Conservation (phyloP, 805 yeast genomes). For the Suhomyces tanzawaensis region DNA sequence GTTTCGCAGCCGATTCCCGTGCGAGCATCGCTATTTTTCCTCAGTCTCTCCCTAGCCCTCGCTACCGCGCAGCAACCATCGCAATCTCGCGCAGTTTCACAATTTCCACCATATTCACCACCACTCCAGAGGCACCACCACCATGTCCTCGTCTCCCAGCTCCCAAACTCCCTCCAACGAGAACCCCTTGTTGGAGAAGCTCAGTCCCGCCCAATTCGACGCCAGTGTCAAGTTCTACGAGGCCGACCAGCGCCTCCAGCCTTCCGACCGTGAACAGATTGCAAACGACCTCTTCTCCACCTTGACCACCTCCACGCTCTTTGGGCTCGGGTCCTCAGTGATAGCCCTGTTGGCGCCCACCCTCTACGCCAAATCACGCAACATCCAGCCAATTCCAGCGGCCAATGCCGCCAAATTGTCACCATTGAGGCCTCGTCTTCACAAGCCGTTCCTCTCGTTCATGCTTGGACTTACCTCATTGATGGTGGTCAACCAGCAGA, state of each 20-base stretch:
- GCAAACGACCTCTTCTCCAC: conserved; percentile 29
- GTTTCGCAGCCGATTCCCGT: too few species aligned
- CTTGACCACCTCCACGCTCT: conserved; percentile 21
- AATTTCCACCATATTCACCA: too few species aligned
- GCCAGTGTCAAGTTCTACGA: conserved; percentile 40
- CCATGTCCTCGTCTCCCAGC: neutral
- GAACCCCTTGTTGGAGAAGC: conserved; percentile 27
- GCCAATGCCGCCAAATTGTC: conserved; percentile 3
- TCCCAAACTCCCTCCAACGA: neutral
- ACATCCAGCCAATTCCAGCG: conserved; percentile 3
- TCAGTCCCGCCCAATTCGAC: conserved; percentile 34
- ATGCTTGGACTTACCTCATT: conserved; percentile 28
- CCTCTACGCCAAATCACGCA: conserved; percentile 14
- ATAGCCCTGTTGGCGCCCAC: conserved; percentile 33
- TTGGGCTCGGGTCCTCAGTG: conserved; percentile 27
- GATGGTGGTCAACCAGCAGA: conserved; percentile 24
- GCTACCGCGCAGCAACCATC: too few species aligned
- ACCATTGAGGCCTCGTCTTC: conserved; percentile 15
- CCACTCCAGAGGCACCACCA: too few species aligned
- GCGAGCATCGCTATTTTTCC: too few species aligned
- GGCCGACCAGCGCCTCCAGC: conserved; percentile 35
- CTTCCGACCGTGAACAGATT: conserved; percentile 29
- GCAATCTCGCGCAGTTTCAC: too few species aligned
- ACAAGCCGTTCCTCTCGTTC: conserved; percentile 34
- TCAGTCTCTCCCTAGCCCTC: too few species aligned